Base-by-base conservation (phyloP, 75 land plant genomes). In the Gnetum montanum region DNA sequence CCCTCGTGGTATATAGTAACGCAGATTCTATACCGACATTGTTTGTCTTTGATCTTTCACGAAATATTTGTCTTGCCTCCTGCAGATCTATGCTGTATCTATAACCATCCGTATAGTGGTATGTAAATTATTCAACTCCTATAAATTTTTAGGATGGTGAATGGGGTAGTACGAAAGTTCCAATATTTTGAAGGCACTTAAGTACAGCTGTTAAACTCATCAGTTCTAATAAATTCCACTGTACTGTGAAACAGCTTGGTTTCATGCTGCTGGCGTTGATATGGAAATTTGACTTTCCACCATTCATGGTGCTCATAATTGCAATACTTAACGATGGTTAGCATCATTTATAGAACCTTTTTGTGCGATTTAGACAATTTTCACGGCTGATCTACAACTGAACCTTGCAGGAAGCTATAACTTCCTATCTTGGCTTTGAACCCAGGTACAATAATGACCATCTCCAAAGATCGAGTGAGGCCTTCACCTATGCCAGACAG, bases 361-460 rank as follows among this genome's bases (percentile, higher is more conserved):
- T 55, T 54, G 16, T 11, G 43, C 4, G n/a, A 41, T 3, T 41
- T 4, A 15, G 16, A 41, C 3, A 5, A 15, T 15, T 41, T 15
- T 41, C 3, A 1, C 18, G 16, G 43, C 13, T 11, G n/a, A 41
- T 15, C 5, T 41, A 3, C n/a, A 15, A 41, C 18, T 41, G 43
- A 41, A 15, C 12, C 13, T 36, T 29, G 11, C 34, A 34, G 23
- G 3, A 48, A 1, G 38, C 34, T 58, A 10, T 15, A 8, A 59
- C 20, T 5, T 8, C 10, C 38, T 23, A 26, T 25, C n/a, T 24
- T 15, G 13, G 13, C 16, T 23, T 26, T 41, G 23, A 11, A 10
- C 62, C 4, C 72, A 76, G 81, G 84, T 31, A 80, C 83, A 4
- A 80, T 80, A 29, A 80, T 80, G 83, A 80, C 83, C 7, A 80